Base-by-base conservation (phyloP, 1,284 basidiomycete genomes). In the Cystobasidium slooffiae region DNA sequence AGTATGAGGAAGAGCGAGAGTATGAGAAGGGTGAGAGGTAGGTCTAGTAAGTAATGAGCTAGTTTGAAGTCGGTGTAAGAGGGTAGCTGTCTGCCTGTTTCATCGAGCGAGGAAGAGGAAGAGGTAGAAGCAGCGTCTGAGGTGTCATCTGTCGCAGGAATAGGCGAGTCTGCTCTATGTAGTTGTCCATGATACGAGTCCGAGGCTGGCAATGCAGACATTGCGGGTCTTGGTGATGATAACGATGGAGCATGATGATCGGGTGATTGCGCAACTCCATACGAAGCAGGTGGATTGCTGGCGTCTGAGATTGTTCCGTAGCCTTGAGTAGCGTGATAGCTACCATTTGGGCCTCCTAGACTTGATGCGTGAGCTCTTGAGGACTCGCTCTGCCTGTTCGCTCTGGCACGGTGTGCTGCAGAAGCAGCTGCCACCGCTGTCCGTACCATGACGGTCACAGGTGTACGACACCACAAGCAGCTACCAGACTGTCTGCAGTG, bases 21-120 rank as follows among this genome's bases (percentile, higher is more conserved):
- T 18, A 73, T 73, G n/a, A 73, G 47, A n/a, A 73, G 70, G 37
- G 62, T 56, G 41, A 59, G 20, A 39, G 70, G 70, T 31, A 73
- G 24, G 44, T 73, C 70, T 20, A 73, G 52, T 41, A 66, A 51
- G 44, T 56, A 55, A 31, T 73, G 70, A 8, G 63, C 24, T 39
- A 65, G 62, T 37, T 66, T 65, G 62, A 73, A 73, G 20, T 63
- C 55, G 12, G 62, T 43, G 39, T 73, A 73, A n/a, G 70, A 46
- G 16, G 70, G 70, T 24, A 73, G 68, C 6, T 24, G 41, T 47
- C 8, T n/a, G 12, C 44, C 47, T 20, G 61, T 24, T 18, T 47
- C 61, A 20, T 63, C 47, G 61, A 37, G 49, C 46, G 9, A 43
- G 10, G 67, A 43, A 14, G 43, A 59, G 5, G 65, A 43, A 55